phyloP scores from a whole-genome alignment of 805 yeast species.

The Priceomyces fermenticarens region DNA sequence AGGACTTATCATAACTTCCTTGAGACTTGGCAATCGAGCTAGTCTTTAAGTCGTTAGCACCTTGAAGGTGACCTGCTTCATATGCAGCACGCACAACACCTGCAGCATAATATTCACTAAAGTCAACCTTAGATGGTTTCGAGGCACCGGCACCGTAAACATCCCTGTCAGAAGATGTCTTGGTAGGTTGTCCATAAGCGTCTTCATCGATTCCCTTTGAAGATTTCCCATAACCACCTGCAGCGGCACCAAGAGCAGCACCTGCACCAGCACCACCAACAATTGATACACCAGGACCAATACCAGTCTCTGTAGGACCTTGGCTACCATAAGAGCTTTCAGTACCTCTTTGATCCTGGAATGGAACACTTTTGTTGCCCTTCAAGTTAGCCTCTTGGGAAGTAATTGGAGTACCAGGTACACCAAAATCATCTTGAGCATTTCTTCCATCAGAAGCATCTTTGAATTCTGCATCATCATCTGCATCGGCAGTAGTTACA shows the following conservation, averaged over 20 bases:
- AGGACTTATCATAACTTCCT: neutral
- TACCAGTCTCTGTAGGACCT: neutral
- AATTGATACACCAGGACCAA: neutral
- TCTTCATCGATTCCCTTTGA: neutral
- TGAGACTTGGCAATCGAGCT: too few relatives aligned
- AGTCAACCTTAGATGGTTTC: slow-evolving; percentile 2
- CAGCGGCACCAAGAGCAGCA: slow-evolving; percentile 8
- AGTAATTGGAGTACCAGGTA: too few relatives aligned
- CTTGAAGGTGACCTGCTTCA: slow-evolving; percentile 15
- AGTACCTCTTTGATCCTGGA: neutral
- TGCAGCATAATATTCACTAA: slow-evolving; percentile 10
- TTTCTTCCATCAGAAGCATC: too few relatives aligned
- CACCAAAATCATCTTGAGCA: too few relatives aligned
- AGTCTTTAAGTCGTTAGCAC: slow-evolving; percentile 13
- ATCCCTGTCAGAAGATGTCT: neutral
- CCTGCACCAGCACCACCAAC: slow-evolving; percentile 5
- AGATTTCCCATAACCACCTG: slow-evolving; percentile 4
- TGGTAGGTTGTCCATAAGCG: neutral
- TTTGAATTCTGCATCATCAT: too few relatives aligned
- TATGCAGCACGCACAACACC: slow-evolving; percentile 14
- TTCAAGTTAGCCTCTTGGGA: too few relatives aligned
- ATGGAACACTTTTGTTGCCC: too few relatives aligned
- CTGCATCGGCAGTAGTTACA: too few relatives aligned
- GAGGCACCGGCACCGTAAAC: neutral
- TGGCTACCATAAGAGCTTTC: neutral